phyloP scores from a whole-genome alignment of 1,139 yeast species.

The Pichia sp. region DNA sequence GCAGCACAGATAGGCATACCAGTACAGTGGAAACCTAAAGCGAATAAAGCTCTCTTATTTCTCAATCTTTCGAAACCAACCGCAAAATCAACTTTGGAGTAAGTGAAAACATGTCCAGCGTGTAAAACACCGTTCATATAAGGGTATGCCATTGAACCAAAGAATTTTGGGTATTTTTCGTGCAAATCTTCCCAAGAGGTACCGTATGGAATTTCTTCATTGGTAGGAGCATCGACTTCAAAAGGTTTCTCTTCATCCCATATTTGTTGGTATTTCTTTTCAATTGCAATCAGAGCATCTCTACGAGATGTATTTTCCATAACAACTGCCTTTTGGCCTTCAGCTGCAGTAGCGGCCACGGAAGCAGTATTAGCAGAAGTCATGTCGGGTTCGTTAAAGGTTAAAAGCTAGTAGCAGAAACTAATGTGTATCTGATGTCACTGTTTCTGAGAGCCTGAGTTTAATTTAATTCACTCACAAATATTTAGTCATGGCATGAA shows the following conservation, averaged over 20 bases:
- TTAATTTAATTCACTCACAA: too few species aligned
- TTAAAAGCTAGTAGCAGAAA: too few species aligned
- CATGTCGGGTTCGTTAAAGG: too few species aligned
- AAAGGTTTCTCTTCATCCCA: conserved; percentile 86
- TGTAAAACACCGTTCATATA: conserved; percentile 98
- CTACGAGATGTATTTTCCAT: conserved; percentile 66
- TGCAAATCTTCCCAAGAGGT: conserved; percentile 58
- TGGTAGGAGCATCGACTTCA: conserved; percentile 80
- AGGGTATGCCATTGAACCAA: conserved; percentile 96
- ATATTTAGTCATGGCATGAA: too few species aligned
- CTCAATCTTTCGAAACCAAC: conserved; percentile 92
- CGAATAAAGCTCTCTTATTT: conserved; percentile 89
- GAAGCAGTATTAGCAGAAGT: conserved; percentile 16
- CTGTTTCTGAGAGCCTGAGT: too few species aligned
- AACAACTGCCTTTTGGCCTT: conserved; percentile 23
- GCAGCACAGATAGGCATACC: conserved; percentile 98
- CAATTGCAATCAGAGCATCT: conserved; percentile 85
- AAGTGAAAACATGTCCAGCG: conserved; percentile 95
- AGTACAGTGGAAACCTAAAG: conserved; percentile 98
- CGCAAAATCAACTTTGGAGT: conserved; percentile 90
- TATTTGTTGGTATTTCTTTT: conserved; percentile 75
- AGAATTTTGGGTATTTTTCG: conserved; percentile 74
- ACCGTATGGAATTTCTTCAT: conserved; percentile 52
- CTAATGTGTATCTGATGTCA: too few species aligned
- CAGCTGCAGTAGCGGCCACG: conserved; percentile 11